phyloP scores from a whole-genome alignment of 2,329 filamentous ascomycete species.

The Didymella glomerata region DNA sequence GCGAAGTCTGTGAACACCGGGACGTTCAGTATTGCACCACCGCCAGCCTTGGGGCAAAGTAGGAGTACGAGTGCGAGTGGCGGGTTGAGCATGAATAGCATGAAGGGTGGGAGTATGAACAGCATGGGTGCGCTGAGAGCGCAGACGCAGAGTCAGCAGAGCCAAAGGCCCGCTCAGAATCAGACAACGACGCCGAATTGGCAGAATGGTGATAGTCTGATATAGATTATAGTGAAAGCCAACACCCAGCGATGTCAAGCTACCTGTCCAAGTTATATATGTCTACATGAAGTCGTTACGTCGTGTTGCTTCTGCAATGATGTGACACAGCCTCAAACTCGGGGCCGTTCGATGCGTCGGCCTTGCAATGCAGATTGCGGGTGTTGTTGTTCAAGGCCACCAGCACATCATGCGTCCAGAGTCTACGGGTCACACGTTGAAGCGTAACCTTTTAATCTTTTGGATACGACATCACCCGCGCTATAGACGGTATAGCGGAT shows the following conservation, averaged over 20 bases:
- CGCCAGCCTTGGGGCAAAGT: constrained; percentile 28
- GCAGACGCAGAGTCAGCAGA: constrained; percentile 36
- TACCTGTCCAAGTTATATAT: no score
- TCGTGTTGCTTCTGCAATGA: not conserved
- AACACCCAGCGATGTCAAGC: not conserved
- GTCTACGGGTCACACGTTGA: not conserved
- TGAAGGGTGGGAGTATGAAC: constrained; percentile 29
- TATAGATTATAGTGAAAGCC: constrained; percentile 16
- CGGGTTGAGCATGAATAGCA: constrained; percentile 30
- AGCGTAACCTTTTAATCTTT: not conserved
- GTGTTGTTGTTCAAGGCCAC: not conserved
- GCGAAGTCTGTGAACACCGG: constrained; percentile 24
- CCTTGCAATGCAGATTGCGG: not conserved
- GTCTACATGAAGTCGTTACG: not conserved
- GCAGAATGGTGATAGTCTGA: constrained; percentile 42
- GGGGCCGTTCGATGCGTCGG: not conserved
- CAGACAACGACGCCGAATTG: constrained; percentile 28
- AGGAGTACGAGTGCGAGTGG: constrained; percentile 14
- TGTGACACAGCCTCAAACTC: not conserved
- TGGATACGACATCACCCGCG: not conserved
- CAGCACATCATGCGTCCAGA: not conserved
- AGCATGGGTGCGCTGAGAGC: constrained; percentile 36
- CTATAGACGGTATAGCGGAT: constrained; percentile 11
- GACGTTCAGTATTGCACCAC: constrained; percentile 42
- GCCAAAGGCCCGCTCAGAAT: constrained; percentile 29